Evolutionary conservation across 192 early-diverging fungal species (phyloP).

Genomic region (Umbelopsis sp.): DNA sequence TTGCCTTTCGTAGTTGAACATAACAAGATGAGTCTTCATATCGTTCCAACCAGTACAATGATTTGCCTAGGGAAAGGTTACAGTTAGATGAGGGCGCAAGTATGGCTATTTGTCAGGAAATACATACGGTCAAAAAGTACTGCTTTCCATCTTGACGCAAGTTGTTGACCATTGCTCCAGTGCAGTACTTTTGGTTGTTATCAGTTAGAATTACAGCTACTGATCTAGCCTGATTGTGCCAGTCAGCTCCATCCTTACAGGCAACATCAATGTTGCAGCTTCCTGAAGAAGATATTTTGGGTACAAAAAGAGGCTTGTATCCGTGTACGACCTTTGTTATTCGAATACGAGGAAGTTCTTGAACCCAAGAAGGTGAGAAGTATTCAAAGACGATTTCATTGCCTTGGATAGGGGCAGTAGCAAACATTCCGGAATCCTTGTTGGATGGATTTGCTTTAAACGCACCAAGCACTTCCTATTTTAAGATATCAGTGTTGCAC

Average conservation of each 20-base stretch:
- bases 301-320: slow-evolving; percentile 37
- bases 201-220: slow-evolving; percentile 47
- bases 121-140: slow-evolving; percentile 46
- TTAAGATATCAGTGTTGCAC: neutral
- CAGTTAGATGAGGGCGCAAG: neutral
- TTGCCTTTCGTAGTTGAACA: slow-evolving; percentile 48
- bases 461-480: slow-evolving; percentile 32
- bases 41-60: slow-evolving; percentile 43
- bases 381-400: slow-evolving; percentile 39
- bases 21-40: slow-evolving; percentile 42
- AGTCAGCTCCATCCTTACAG: slow-evolving; percentile 33
- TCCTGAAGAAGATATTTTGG: slow-evolving; percentile 37
- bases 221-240: slow-evolving; percentile 37
- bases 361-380: slow-evolving; percentile 22
- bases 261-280: slow-evolving; percentile 47
- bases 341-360: slow-evolving; percentile 28
- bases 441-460: slow-evolving; percentile 43
- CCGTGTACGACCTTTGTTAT: slow-evolving; percentile 43
- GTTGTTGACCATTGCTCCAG: slow-evolving; percentile 49
- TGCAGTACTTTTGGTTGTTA: slow-evolving; percentile 50
- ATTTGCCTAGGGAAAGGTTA: slow-evolving; percentile 33
- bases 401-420: slow-evolving; percentile 41
- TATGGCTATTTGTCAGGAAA: too few species aligned
- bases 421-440: slow-evolving; percentile 41
- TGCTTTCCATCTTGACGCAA: slow-evolving; percentile 44